Evolutionary conservation across 164 flowering plant species (phyloP).

Genomic region (Piper betle): DNA sequence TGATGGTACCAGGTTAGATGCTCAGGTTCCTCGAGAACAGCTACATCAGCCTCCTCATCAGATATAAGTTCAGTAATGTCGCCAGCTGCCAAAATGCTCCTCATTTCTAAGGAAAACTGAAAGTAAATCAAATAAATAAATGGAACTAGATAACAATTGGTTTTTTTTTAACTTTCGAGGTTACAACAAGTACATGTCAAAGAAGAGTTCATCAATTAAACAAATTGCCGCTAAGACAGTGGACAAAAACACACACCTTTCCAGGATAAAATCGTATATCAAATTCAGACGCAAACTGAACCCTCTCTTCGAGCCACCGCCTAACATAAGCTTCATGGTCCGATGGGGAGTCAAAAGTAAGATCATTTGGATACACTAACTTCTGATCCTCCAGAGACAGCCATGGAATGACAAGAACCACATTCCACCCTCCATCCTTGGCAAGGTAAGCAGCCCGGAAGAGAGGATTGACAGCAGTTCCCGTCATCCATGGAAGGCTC

Average conservation of each 20-base stretch:
- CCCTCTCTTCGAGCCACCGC: conserved; percentile 79
- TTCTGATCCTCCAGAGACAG: conserved; percentile 61
- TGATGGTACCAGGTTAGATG: conserved; percentile 99
- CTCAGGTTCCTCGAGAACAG: conserved; percentile 99
- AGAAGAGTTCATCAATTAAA: too few relatives aligned
- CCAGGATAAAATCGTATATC: conserved; percentile 75
- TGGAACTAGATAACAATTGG: too few relatives aligned
- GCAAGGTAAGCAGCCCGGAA: conserved; percentile 95
- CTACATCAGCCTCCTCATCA: conserved; percentile 85
- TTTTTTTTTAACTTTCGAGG: too few relatives aligned
- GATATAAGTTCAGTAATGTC: conserved; percentile 76
- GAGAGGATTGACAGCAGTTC: conserved; percentile 94
- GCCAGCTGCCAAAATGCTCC: conserved; percentile 89
- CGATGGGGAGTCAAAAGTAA: conserved; percentile 46
- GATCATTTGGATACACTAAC: conserved; percentile 54
- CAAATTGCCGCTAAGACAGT: background rate
- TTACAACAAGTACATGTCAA: too few relatives aligned
- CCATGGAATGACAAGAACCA: conserved; percentile 94
- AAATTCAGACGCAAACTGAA: conserved; percentile 43
- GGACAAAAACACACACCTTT: conserved; percentile 40
- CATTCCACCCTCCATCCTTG: conserved; percentile 46
- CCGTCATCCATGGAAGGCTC: conserved; percentile 99
- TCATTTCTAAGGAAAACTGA: conserved; percentile 68
- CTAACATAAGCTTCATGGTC: conserved; percentile 72
- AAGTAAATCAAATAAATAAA: background rate